Evolutionary conservation across 2,329 filamentous ascomycete genomes (phyloP), one percentile per base, ranked within the genome.

Genomic region (Venturia pyrina): DNA sequence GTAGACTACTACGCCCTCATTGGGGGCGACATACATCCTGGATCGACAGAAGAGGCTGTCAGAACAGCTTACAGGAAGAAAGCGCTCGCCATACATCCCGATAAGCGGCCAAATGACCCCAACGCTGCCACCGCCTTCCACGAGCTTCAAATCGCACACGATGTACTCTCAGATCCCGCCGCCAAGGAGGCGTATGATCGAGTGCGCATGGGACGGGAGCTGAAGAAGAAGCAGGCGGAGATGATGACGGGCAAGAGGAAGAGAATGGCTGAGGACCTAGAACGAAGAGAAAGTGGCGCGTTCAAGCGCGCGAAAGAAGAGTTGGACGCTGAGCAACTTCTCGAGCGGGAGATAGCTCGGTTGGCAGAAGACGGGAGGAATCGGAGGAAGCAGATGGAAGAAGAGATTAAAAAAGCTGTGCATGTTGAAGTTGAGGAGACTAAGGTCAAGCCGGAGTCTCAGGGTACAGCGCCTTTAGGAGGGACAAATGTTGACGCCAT

Each of bases 1-100:
- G 72, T 78, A 70, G 90, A 96, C 76, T 89, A 93, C 69, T 96
- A 95, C 79, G 85, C 84, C 34, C 82, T 96, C 34, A 84, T 96
- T 19, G 84, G 83, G 65, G 81, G 61, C 4, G 59, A 50, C 19
- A 44, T 95, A 62, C 80, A 86, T 66, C 81, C 86, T 24, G 82
- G 87, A 21, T 85, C 88, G 0, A 78, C 82, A 24, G 87, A 89
- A 66, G 79, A 85, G n/a, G 89, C 92, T 68, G 88, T 96, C 72
- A 88, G 90, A 69, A 87, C 89, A 70, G 91, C 91, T 57, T 97
- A 93, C 81, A 86, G 91, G 67, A 90, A 90, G 71, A 87, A 88
- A 40, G 91, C 91, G 3, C 81, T 96, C n/a, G 91, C 91, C 73
- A 91, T 93, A 80, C 93, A 98, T 76, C 93, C 93, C 0, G 93